Base-by-base conservation (phyloP, 345 rosid species). In the Pistacia vera region DNA sequence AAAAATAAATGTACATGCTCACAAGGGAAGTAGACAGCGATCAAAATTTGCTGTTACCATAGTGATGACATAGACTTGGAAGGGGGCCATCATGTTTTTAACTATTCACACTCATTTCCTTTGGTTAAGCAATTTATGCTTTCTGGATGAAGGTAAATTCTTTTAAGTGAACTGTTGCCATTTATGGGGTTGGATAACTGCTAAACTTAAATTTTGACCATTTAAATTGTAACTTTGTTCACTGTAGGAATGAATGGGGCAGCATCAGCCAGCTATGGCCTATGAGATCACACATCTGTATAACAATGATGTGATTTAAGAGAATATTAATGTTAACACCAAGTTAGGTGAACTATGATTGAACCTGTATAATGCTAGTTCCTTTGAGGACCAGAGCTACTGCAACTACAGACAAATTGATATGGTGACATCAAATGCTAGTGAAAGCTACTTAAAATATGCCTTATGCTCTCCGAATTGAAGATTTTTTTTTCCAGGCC, bases 231-330 rank as follows among this genome's bases (percentile, higher is more conserved):
- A 44, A 44, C 54, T 68, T 41, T 68, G 58, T 68, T 49, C 9
- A 51, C 71, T 28, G 25, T 25, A 28, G 59, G 33, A 16, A 51
- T 8, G 33, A 16, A 51, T 8, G 59, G 41, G 28, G 20, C 30
- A 56, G 54, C 35, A 20, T 20, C 54, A n/a, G 35, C n/a, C 63
- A 70, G 35, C 63, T 56, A 71, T 25, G 25, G 25, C 25, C 25
- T 25, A 25, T 20, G 63, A 8, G 52, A 5, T 12, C 25, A 46
- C 22, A 51, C 12, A 69, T 70, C 61, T 41, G 14, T 38, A 8
- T 63, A 56, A 70, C 20, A 17, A 59, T 44, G 56, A 59, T 80
- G 57, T 71, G 62, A 66, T 51, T 38, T 80, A 66, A 72, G 80
- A 69, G 71, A 62, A 22, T 14, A 67, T 57, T 75, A 62, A 18